phyloP scores from a whole-genome alignment of 192 early-diverging fungal genomes.

The Thamnidium elegans region DNA sequence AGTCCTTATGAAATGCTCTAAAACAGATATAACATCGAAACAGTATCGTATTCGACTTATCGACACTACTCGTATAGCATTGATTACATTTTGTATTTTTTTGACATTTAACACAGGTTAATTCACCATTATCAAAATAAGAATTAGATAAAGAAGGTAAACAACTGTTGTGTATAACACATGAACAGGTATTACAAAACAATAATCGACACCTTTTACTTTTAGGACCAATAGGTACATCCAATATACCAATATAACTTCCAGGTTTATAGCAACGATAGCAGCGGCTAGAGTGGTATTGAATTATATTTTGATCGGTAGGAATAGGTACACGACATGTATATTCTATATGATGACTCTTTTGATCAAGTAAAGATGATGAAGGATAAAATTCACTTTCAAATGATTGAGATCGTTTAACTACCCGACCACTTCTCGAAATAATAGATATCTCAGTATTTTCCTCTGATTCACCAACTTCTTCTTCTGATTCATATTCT shows the following conservation, averaged over 20 bases:
- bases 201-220: background rate
- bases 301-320: background rate
- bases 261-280: background rate
- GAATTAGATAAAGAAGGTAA: conserved; percentile 7
- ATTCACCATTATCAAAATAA: background rate
- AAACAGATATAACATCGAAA: background rate
- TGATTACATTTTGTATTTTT: background rate
- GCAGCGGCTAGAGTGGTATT: background rate
- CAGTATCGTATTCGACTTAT: background rate
- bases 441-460: background rate
- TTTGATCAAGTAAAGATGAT: background rate
- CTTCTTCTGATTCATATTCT: background rate
- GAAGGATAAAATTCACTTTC: background rate
- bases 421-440: background rate
- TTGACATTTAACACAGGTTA: background rate
- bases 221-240: background rate
- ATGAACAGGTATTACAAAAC: background rate
- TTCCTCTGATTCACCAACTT: background rate
- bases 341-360: background rate
- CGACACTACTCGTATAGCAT: background rate
- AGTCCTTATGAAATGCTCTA: background rate
- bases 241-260: background rate
- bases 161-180: conserved; percentile 6
- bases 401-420: background rate
- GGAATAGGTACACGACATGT: background rate